Base-by-base conservation (phyloP, 371 early-diverging fungal genomes). In the Scutellospora calospora region DNA sequence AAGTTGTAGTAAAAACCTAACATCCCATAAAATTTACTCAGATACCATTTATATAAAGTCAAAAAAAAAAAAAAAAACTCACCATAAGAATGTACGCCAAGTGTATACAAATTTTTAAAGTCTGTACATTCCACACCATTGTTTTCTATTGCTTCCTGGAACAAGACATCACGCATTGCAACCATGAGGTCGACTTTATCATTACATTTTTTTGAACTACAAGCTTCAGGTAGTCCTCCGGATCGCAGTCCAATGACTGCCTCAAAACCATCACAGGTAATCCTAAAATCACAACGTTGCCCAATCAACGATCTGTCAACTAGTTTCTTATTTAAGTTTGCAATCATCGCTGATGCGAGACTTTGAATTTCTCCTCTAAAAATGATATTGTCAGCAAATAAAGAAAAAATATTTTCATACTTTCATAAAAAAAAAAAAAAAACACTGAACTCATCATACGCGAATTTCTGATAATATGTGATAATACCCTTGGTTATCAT, bases 151-250 rank as follows among this genome's bases (percentile, higher is more conserved):
- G 59, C 76, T 75, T 75, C 59, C 25, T 75, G 20, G 3, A 75
- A n/a, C 59, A 75, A 25, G 27, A 76, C 76, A 60, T 76, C 62
- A 38, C 41, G 76, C 60, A 76, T 76, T 8, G 76, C 76, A 45
- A 59, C 60, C 60, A 76, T 62, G 0, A 76, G 35, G n/a, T 76
- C 60, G n/a, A 76, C 38, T 22, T 76, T 76, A 76, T 76, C 76
- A 60, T 60, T 45, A 35, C 59, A 76, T 59, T 38, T 76, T 22
- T 76, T 76, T 76, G 76, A 45, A 14, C n/a, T 59, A 45, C 60
- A 60, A 5, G 35, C 76, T 35, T 76, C 38, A 2, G 76, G 76
- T 22, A 76, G 22, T 18, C 76, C 76, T 60, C 60, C 76, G 11
- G 74, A 73, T 54, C 74, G 29, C 12, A 73, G 54, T 54, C 74